These are phyloP conservation scores for Ascosphaera aggregata DNA, from an alignment of 2,329 filamentous ascomycete genomes.

Conservation along the genomic window DNA sequence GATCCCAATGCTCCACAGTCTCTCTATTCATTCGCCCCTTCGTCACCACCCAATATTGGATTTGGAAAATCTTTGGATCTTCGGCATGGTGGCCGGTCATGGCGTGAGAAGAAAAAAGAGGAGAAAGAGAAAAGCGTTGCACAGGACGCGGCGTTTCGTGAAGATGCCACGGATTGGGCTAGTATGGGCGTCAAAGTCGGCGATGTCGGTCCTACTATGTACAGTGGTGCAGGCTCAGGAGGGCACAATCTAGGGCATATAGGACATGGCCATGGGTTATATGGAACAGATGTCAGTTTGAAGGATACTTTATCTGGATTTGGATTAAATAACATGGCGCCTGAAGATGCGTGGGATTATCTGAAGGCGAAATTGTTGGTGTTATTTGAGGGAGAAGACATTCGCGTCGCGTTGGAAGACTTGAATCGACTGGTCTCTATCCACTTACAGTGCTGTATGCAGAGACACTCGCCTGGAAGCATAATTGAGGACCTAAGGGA, in stretches of 20 bases:
- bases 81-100: constrained; percentile 49
- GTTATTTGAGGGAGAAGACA: constrained; percentile 40
- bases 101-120: constrained; percentile 62
- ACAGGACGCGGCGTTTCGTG: constrained; percentile 6
- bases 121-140: constrained; percentile 26
- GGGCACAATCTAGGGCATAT: not conserved
- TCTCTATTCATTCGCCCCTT: constrained; percentile 41
- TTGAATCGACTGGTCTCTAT: constrained; percentile 39
- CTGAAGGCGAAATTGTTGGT: constrained; percentile 38
- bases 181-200: constrained; percentile 10
- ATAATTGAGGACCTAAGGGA: constrained; percentile 41
- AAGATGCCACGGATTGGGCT: constrained; percentile 15
- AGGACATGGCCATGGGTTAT: constrained; percentile 1
- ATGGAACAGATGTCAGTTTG: constrained; percentile 14
- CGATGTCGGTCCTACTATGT: constrained; percentile 9
- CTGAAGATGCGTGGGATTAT: constrained; percentile 43
- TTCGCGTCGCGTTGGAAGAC: constrained; percentile 40
- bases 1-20: constrained; percentile 39
- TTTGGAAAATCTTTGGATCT: constrained; percentile 66
- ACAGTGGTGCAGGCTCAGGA: constrained; percentile 5
- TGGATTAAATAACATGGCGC: constrained; percentile 44
- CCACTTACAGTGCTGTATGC: constrained; percentile 38
- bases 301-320: constrained; percentile 25
- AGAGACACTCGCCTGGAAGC: constrained; percentile 32
- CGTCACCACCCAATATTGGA: constrained; percentile 33